Evolutionary conservation across 1,284 basidiomycete species (phyloP).

Genomic region (Taiwanofungus camphoratus): DNA sequence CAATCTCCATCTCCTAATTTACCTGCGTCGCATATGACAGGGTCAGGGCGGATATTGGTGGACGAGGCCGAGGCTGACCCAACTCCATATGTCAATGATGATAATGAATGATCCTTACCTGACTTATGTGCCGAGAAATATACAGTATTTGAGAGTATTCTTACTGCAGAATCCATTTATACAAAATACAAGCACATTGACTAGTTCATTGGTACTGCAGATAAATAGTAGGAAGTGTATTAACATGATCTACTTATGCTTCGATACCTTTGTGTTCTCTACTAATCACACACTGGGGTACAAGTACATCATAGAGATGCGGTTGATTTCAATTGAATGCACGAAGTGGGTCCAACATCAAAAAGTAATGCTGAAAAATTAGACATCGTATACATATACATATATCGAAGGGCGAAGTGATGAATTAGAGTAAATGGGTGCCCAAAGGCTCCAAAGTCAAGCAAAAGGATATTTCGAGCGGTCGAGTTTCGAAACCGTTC

Average conservation of each 20-base stretch:
- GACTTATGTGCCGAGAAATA: neutral
- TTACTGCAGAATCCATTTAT: neutral
- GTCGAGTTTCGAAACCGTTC: neutral
- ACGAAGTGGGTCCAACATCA: no score
- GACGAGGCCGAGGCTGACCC: neutral
- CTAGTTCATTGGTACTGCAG: no score
- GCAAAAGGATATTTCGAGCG: neutral
- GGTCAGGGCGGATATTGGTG: neutral
- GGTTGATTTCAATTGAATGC: no score
- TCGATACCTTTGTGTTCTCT: no score
- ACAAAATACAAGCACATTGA: no score
- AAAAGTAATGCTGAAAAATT: neutral
- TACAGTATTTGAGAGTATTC: neutral
- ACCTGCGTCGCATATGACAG: neutral
- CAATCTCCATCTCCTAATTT: conserved; percentile 6
- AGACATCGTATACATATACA: neutral
- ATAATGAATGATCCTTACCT: neutral
- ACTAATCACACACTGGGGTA: no score
- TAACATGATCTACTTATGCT: no score
- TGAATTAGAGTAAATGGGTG: no score
- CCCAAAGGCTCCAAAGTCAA: no score
- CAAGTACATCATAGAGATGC: no score
- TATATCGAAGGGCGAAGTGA: neutral
- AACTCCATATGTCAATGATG: neutral
- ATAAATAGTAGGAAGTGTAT: no score